Evolutionary conservation across 163 green algal genomes (phyloP).

Genomic region (Chlorella variabilis): DNA sequence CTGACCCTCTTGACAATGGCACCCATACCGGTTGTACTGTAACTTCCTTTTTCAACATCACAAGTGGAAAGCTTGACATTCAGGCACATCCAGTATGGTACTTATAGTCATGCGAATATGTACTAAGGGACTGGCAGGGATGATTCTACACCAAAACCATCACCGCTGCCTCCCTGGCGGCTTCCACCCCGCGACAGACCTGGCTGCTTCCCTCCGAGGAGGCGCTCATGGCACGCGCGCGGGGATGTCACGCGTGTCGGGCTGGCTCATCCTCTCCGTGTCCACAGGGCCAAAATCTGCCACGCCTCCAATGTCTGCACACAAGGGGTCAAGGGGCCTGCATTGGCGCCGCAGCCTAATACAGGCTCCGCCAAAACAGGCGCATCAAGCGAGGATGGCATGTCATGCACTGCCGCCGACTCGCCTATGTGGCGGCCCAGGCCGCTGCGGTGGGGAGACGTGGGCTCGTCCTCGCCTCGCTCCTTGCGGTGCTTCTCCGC

Average conservation of each 20-base stretch:
- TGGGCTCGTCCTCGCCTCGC: constrained; percentile 41
- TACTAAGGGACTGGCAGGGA: no score
- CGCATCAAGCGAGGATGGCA: neutral
- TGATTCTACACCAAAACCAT: no score
- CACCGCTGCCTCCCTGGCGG: no score
- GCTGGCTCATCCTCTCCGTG: constrained; percentile 40
- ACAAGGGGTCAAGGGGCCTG: neutral
- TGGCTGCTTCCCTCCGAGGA: neutral
- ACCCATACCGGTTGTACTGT: no score
- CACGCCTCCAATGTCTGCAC: constrained; percentile 38
- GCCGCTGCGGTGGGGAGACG: neutral
- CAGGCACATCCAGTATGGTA: no score
- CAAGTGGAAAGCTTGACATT: no score
- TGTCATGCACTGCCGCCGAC: no score
- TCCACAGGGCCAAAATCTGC: constrained; percentile 45
- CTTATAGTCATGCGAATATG: no score
- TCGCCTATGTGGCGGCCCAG: constrained; percentile 31
- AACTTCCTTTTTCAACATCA: no score
- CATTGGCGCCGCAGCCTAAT: neutral
- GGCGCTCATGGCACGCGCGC: constrained; percentile 31
- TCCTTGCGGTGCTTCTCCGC: constrained; percentile 36
- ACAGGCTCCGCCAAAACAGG: no score
- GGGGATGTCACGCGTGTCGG: constrained; percentile 21
- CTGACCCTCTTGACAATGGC: no score
- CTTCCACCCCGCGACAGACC: no score